Evolutionary conservation across 1,284 basidiomycete species (phyloP).

Genomic region (Boletus smithii): DNA sequence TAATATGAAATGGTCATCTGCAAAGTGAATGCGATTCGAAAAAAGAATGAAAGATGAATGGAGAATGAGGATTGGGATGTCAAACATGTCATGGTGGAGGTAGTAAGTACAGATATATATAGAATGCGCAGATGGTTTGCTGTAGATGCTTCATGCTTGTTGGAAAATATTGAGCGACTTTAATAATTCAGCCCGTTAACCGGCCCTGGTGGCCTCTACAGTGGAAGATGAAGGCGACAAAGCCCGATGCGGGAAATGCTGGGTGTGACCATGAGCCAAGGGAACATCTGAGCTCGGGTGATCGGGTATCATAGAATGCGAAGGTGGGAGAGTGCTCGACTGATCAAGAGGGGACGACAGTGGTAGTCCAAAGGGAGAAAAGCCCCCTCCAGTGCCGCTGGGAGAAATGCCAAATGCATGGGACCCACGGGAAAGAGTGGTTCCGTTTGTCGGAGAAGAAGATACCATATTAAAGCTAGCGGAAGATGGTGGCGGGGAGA

Average conservation of each 20-base stretch:
- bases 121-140: conserved; percentile 39
- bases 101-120: conserved; percentile 40
- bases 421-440: conserved; percentile 30
- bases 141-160: conserved; percentile 41
- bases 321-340: conserved; percentile 36
- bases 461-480: conserved; percentile 37
- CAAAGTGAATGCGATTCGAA: conserved; percentile 30
- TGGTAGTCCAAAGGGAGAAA: conserved; percentile 64
- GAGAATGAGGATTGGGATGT: conserved; percentile 33
- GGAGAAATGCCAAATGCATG: conserved; percentile 34
- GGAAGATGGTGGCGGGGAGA: conserved; percentile 46
- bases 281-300: conserved; percentile 45
- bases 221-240: conserved; percentile 50
- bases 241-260: conserved; percentile 45
- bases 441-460: conserved; percentile 36
- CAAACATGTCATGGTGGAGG: conserved; percentile 34
- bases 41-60: conserved; percentile 17
- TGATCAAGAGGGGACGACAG: conserved; percentile 36
- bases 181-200: conserved; percentile 41
- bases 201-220: conserved; percentile 53
- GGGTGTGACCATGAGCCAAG: conserved; percentile 41
- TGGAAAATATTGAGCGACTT: conserved; percentile 37
- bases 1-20: conserved; percentile 32
- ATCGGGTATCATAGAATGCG: conserved; percentile 63
- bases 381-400: conserved; percentile 33